These are phyloP conservation scores for Pyrenophora seminiperda DNA, from an alignment of 2,329 filamentous ascomycete genomes.

Conservation along the genomic window DNA sequence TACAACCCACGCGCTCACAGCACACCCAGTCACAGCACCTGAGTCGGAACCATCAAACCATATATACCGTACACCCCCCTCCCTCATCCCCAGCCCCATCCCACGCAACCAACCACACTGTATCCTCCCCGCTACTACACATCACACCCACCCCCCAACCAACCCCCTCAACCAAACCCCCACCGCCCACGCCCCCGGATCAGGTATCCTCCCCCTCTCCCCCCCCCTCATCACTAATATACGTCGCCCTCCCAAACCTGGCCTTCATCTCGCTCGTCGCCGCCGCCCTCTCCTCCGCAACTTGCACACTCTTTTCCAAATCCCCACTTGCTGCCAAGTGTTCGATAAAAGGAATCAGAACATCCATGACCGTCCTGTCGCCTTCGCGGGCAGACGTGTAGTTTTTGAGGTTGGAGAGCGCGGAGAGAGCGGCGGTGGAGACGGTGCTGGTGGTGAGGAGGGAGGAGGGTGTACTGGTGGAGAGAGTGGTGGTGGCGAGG, in stretches of 20 bases:
- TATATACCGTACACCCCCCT: too few species aligned
- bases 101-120: too few species aligned
- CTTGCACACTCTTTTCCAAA: conserved; percentile 72
- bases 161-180: conserved; percentile 78
- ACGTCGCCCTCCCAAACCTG: conserved; percentile 80
- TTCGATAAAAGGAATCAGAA: conserved; percentile 85
- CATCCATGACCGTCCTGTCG: conserved; percentile 89
- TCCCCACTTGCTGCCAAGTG: conserved; percentile 67
- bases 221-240: conserved; percentile 70
- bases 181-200: conserved; percentile 76
- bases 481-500: conserved; percentile 40
- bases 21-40: too few species aligned
- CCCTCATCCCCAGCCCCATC: too few species aligned
- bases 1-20: too few species aligned
- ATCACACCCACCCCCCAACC: too few species aligned
- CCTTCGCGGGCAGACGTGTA: conserved; percentile 89
- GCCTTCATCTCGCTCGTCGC: conserved; percentile 89
- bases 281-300: conserved; percentile 75
- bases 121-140: too few species aligned
- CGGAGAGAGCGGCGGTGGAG: conserved; percentile 51
- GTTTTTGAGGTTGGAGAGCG: conserved; percentile 53
- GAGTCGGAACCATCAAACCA: too few species aligned
- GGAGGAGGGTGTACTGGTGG: too few species aligned
- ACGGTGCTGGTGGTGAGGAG: too few species aligned
- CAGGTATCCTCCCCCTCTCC: conserved; percentile 62